These are phyloP conservation scores for Solanum lignicaule DNA, from an alignment of 257 asterid species.

Conservation along the genomic window DNA sequence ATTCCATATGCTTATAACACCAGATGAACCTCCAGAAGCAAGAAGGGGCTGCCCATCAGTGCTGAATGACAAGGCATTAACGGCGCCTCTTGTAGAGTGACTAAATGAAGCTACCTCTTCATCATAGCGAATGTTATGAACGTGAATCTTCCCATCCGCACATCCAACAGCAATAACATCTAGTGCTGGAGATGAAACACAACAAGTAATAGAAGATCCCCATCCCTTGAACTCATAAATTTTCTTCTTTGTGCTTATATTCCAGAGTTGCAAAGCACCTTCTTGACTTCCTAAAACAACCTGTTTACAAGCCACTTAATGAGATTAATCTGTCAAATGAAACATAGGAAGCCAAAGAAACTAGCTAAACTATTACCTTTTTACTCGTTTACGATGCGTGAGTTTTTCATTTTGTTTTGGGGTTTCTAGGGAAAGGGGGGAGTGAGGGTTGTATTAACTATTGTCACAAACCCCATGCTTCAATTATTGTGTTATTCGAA, in stretches of 20 bases:
- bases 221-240: constrained; percentile 72
- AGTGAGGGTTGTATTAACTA: not conserved
- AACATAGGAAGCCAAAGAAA: not conserved
- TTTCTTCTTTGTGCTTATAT: constrained; percentile 76
- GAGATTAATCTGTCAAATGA: not conserved
- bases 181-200: constrained; percentile 84
- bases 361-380: not conserved
- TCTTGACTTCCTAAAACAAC: constrained; percentile 71
- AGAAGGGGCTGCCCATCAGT: constrained; percentile 88
- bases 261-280: constrained; percentile 86
- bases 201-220: constrained; percentile 61
- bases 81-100: constrained; percentile 74
- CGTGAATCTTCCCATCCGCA: constrained; percentile 81
- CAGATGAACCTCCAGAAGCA: constrained; percentile 93
- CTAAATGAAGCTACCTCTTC: constrained; percentile 68
- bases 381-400: not conserved
- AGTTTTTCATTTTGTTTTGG: not conserved
- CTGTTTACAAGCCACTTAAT: constrained; percentile 28
- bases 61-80: constrained; percentile 80
- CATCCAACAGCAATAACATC: constrained; percentile 89
- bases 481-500: not conserved
- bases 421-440: not conserved
- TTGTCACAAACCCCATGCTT: not conserved
- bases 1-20: constrained; percentile 87
- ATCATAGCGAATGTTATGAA: constrained; percentile 70